Evolutionary conservation across 2,329 filamentous ascomycete genomes (phyloP), one percentile per base, ranked within the genome.

Genomic region (Curvularia spicifera): DNA sequence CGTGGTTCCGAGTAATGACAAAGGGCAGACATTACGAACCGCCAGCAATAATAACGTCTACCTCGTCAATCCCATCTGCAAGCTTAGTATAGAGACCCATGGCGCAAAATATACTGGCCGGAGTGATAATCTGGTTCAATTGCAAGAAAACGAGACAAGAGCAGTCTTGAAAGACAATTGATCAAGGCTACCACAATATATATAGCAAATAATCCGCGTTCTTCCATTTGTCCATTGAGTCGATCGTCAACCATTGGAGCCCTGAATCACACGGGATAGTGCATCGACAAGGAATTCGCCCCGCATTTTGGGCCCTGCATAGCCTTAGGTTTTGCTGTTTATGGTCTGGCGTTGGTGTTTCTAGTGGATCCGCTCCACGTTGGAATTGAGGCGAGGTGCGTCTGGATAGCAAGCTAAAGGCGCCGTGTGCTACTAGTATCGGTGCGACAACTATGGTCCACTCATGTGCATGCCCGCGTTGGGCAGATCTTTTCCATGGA

Each of bases 11-110:
- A 2, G 9, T 20, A 9, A 24, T 15, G 13, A 31, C 12, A 35
- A 18, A 7, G 15, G n/a, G 37, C 13, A 26, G 26, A 24, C 22
- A 24, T 2, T n/a, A 45, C 67, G 20, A 68, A 79, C 79, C 80
- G 67, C 82, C 82, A 3, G 80, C 80, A 53, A 84, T 78, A 57
- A 85, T 82, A 46, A 85, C 77, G 57, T 85, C 83, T 18, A 84
- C 80, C 60, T 82, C 80, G 35, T 76, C 56, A 18, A 80, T 61
- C 12, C 70, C 70, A 28, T 78, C 74, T 46, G 76, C 75, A 18
- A 78, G 67, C 50, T 73, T 76, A 29, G 67, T 71, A 51, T 76
- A 72, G n/a, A 77, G 48, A 47, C 63, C 65, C 69, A 71, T 71
- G 20, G 26, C 54, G 31, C 37, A 33, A 37, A 8, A 1, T 24